A percentile compares a stretch with the other conserved stretches of the same genome.
Evolutionary conservation across 345 rosid genomes (phyloP).

Genomic region (Gossypioides kirkii): DNA sequence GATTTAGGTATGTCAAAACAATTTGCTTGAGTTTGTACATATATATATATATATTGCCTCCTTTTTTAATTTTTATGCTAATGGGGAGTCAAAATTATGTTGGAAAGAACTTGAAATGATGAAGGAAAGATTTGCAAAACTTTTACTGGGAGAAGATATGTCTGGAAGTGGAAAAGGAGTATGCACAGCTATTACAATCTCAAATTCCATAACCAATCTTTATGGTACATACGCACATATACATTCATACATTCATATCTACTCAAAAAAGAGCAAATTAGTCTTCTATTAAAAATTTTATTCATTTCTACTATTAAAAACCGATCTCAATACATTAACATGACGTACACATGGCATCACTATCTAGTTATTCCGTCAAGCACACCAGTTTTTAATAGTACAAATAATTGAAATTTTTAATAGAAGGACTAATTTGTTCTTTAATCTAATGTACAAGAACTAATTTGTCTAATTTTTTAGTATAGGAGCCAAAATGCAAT

Average conservation of each 20-base stretch:
- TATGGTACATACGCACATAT: constrained; percentile 48
- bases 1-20: constrained; percentile 44
- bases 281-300: too few relatives aligned
- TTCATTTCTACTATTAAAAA: too few relatives aligned
- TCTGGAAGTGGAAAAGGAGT: constrained; percentile 96
- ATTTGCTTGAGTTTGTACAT: not conserved
- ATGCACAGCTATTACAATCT: constrained; percentile 82
- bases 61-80: not conserved
- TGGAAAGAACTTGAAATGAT: constrained; percentile 69
- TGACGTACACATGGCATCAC: too few relatives aligned
- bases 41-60: too few relatives aligned
- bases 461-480: not conserved
- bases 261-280: too few relatives aligned
- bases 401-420: too few relatives aligned
- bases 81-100: not conserved
- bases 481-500: not conserved
- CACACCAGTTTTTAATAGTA: too few relatives aligned
- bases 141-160: constrained; percentile 95
- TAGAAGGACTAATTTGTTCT: too few relatives aligned
- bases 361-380: too few relatives aligned
- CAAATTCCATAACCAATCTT: constrained; percentile 88
- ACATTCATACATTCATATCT: not conserved
- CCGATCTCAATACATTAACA: too few relatives aligned
- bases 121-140: constrained; percentile 91
- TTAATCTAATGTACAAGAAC: too few relatives aligned